phyloP scores from a whole-genome alignment of 176 grass and related monocot species.

The Carex parvula region DNA sequence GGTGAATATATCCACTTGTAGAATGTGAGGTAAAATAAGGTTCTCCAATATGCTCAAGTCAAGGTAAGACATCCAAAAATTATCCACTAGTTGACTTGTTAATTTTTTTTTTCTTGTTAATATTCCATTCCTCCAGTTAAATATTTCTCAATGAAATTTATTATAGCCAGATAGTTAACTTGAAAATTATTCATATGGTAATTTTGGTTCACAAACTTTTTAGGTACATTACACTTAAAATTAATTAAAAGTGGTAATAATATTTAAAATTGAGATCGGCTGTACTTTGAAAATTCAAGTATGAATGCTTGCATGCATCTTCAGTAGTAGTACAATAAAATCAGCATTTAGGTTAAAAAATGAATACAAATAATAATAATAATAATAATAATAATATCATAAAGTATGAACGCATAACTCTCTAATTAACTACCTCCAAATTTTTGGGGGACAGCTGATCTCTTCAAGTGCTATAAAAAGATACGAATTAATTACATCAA shows the following conservation, averaged over 20 bases:
- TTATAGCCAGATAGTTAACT: background rate
- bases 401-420: background rate
- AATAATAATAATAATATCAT: too few relatives aligned
- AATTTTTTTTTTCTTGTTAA: background rate
- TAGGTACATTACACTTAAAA: too few relatives aligned
- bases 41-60: slow-evolving; percentile 11
- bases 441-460: too few relatives aligned
- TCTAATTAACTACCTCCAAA: background rate
- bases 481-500: background rate
- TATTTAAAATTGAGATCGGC: too few relatives aligned
- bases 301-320: too few relatives aligned
- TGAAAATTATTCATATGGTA: background rate
- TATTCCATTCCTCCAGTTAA: background rate
- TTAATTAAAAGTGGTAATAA: too few relatives aligned
- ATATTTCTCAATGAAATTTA: background rate
- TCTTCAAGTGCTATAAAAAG: background rate
- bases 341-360: too few relatives aligned
- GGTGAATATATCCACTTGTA: slow-evolving; percentile 13
- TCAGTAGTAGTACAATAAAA: too few relatives aligned
- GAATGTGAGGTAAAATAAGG: slow-evolving; percentile 9
- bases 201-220: too few relatives aligned
- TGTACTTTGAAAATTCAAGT: too few relatives aligned
- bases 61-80: background rate
- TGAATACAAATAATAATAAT: too few relatives aligned
- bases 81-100: background rate